Percentiles rank a stretch among this genome's conserved stretches.
Evolutionary conservation across 2,329 filamentous ascomycete genomes (phyloP).

Genomic region (Hypoxylon sp.): DNA sequence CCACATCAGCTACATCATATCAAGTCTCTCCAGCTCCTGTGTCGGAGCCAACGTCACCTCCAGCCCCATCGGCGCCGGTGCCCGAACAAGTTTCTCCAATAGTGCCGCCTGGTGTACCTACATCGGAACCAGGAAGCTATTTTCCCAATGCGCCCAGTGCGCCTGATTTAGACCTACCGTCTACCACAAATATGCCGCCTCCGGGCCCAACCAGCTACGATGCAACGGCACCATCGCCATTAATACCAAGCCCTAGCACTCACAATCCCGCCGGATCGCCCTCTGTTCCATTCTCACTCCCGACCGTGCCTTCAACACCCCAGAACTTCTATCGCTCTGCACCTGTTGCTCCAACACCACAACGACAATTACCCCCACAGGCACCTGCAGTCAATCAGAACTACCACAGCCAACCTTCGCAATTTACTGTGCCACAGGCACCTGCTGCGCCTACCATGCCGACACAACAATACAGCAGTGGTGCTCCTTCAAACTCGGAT

Average conservation of each 20-base stretch:
- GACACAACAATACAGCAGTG: conserved; percentile 39
- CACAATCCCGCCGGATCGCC: conserved; percentile 40
- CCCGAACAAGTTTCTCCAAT: conserved; percentile 48
- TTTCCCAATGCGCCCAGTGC: conserved; percentile 41
- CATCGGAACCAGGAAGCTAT: conserved; percentile 42
- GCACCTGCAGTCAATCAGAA: conserved; percentile 39
- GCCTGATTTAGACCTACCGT: conserved; percentile 42
- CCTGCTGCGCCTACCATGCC: conserved; percentile 29
- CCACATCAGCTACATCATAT: conserved; percentile 39
- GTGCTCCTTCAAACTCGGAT: conserved; percentile 51
- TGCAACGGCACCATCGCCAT: conserved; percentile 36
- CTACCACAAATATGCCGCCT: conserved; percentile 44
- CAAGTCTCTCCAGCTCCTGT: conserved; percentile 47
- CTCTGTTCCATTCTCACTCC: conserved; percentile 45
- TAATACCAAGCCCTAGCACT: conserved; percentile 40
- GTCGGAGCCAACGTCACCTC: conserved; percentile 48
- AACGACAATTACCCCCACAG: conserved; percentile 35
- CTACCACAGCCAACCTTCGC: conserved; percentile 36
- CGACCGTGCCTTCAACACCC: conserved; percentile 42
- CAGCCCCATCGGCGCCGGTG: conserved; percentile 40
- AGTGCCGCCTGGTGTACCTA: conserved; percentile 41
- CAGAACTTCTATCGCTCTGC: conserved; percentile 49
- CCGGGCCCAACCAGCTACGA: conserved; percentile 41
- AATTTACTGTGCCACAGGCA: conserved; percentile 37
- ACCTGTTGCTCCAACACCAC: conserved; percentile 39